phyloP scores from a whole-genome alignment of 768 basidiomycete genomes.

The Termitomyces sp. region DNA sequence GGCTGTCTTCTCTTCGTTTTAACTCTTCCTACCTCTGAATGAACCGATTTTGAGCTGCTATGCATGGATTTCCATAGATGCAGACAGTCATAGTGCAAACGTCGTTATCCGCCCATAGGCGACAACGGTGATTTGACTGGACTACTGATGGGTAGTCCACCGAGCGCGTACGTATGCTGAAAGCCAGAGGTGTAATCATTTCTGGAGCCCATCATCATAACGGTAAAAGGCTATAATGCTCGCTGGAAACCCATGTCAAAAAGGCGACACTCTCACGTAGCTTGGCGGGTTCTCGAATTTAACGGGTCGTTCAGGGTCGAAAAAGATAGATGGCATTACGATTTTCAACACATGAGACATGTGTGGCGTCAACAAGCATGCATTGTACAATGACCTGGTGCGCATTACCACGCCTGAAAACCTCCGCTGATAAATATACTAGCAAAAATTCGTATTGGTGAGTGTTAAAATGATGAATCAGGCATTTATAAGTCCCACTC shows the following conservation, averaged over 20 bases:
- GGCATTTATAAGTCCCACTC: constrained; percentile 17
- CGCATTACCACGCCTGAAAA: constrained; percentile 51
- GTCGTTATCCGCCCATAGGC: constrained; percentile 18
- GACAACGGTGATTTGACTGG: constrained; percentile 51
- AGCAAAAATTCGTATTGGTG: constrained; percentile 10
- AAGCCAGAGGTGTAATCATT: background rate
- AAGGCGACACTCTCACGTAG: background rate
- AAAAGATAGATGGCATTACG: background rate
- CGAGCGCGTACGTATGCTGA: too few relatives aligned
- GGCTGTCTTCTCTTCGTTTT: background rate
- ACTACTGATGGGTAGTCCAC: constrained; percentile 9
- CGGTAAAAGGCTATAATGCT: background rate
- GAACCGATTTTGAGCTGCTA: background rate
- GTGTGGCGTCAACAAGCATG: background rate
- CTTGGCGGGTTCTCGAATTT: too few relatives aligned
- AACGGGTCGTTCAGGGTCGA: background rate
- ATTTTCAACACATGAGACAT: background rate
- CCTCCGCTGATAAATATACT: constrained; percentile 59
- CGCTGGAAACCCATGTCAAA: background rate
- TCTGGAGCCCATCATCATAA: too few relatives aligned
- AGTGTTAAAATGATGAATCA: background rate
- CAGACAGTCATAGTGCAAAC: background rate
- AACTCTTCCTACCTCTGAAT: background rate
- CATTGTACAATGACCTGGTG: background rate
- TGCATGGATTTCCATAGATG: background rate